A percentile compares a stretch with the other conserved stretches of the same genome.
Conservation (phyloP, 495 filamentous ascomycete species). For the Xylaria bambusicola region DNA sequence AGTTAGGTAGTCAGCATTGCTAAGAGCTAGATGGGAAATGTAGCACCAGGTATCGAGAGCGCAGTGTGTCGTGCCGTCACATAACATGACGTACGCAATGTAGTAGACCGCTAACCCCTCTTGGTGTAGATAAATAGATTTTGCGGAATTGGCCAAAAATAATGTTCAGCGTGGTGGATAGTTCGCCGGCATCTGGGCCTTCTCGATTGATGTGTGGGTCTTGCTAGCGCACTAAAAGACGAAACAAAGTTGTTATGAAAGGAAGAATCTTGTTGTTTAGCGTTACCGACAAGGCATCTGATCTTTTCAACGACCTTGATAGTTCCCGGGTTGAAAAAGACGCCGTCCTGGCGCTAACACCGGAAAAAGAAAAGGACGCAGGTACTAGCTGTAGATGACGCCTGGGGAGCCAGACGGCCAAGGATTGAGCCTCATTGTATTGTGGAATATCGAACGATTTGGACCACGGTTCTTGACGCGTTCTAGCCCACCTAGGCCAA, state of each 20-base stretch:
- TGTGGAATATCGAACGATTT: conserved; percentile 8
- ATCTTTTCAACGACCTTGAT: not conserved
- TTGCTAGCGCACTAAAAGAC: not conserved
- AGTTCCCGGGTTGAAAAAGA: not conserved
- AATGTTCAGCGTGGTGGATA: not conserved
- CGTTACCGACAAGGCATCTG: not conserved
- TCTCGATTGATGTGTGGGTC: not conserved
- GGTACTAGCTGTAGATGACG: conserved; percentile 1
- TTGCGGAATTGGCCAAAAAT: not conserved
- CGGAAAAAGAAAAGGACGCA: conserved; percentile 10
- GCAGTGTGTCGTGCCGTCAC: not conserved
- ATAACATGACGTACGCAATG: conserved; percentile 7
- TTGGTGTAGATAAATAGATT: no score
- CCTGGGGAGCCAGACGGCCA: conserved; percentile 1
- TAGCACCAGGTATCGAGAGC: not conserved
- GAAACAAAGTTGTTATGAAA: not conserved
- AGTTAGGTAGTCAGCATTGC: not conserved
- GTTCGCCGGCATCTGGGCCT: not conserved
- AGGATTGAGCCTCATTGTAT: conserved; percentile 18
- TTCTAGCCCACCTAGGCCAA: conserved; percentile 1
- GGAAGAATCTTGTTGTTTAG: conserved; percentile 1
- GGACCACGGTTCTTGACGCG: conserved; percentile 5
- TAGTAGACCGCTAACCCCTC: not conserved
- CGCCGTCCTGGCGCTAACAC: not conserved
- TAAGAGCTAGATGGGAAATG: not conserved